Conservation (phyloP, 495 filamentous ascomycete genomes). For the Penicillium chermesinum region DNA sequence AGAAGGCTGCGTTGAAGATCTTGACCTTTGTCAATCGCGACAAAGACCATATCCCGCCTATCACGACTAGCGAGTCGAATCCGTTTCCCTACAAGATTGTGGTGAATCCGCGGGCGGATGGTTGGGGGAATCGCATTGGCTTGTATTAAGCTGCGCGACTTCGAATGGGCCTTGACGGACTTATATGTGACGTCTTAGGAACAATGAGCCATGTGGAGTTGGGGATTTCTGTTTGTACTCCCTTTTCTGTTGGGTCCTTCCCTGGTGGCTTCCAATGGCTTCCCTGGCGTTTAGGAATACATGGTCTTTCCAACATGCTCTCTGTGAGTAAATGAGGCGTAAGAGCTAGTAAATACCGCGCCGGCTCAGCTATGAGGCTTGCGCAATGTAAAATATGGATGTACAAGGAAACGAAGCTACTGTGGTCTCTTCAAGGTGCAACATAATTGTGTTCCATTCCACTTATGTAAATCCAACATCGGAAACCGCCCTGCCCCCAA, state of each 20-base stretch:
- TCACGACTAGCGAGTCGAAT: slow-evolving; percentile 86
- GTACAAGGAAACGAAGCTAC: neutral
- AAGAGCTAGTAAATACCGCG: too few relatives aligned
- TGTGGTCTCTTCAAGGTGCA: neutral
- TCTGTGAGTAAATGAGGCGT: too few relatives aligned
- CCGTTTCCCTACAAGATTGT: slow-evolving; percentile 93
- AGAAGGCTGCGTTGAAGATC: slow-evolving; percentile 82
- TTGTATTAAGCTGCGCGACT: slow-evolving; percentile 52
- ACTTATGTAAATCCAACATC: neutral
- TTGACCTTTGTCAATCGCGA: slow-evolving; percentile 76
- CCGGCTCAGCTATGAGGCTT: too few relatives aligned
- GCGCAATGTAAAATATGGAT: too few relatives aligned
- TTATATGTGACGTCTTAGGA: neutral
- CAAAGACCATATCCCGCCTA: slow-evolving; percentile 96
- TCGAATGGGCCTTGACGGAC: neutral
- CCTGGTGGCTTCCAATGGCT: neutral
- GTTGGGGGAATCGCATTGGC: slow-evolving; percentile 76
- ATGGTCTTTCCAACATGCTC: too few relatives aligned
- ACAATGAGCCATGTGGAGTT: neutral
- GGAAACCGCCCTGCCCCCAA: neutral
- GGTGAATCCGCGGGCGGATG: slow-evolving; percentile 70
- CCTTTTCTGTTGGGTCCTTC: neutral
- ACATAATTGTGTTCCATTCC: neutral
- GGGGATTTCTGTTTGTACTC: neutral
- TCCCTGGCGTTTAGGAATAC: neutral